Conservation (phyloP, 2,329 filamentous ascomycete genomes). For the Colletotrichum sp. region DNA sequence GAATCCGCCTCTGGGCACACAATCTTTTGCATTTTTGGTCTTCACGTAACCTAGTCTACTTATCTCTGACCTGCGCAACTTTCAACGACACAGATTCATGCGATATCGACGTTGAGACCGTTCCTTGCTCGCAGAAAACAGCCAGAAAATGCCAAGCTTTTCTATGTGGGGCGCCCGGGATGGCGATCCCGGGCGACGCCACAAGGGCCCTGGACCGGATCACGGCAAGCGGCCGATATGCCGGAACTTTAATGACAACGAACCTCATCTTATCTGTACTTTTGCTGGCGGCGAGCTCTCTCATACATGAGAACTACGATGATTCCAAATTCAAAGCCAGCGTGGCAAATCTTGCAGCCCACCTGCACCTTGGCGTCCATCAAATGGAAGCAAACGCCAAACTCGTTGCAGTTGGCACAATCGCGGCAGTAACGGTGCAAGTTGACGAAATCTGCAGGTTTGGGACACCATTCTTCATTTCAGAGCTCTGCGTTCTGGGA, state of each 20-base stretch:
- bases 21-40: background rate
- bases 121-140: background rate
- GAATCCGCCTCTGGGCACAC: slow-evolving; percentile 20
- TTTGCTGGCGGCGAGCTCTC: background rate
- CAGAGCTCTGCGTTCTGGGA: background rate
- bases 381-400: background rate
- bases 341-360: background rate
- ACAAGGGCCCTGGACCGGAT: background rate
- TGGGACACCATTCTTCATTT: background rate
- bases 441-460: background rate
- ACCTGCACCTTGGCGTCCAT: background rate
- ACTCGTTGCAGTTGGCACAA: background rate
- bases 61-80: background rate
- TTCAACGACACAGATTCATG: background rate
- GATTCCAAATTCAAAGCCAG: background rate
- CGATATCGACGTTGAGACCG: background rate
- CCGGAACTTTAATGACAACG: background rate
- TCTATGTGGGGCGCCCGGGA: background rate
- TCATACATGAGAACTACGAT: background rate
- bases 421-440: too few species aligned
- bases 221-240: background rate
- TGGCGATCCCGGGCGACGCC: background rate
- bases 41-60: rapidly evolving
- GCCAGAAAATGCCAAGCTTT: background rate
- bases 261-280: background rate